Conservation (phyloP, 208 protist genomes). For the Leptomonas pyrrhocoris region DNA sequence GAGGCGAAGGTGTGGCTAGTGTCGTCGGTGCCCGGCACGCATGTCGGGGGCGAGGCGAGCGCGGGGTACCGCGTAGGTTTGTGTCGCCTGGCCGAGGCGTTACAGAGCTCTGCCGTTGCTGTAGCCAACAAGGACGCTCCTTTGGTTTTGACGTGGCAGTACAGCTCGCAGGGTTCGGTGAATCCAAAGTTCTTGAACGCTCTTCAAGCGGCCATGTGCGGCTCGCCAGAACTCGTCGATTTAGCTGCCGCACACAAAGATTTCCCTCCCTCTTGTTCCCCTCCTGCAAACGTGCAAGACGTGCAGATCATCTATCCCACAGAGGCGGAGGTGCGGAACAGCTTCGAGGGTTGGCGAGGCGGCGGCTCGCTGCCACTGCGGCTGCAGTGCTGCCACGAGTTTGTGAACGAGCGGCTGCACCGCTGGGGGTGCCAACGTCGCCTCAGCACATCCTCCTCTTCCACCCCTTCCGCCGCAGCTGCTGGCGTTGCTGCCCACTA, state of each 20-base stretch:
- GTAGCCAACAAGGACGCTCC: background rate
- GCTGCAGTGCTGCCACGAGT: slow-evolving; percentile 54
- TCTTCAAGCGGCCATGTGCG: slow-evolving; percentile 48
- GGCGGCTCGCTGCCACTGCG: slow-evolving; percentile 75
- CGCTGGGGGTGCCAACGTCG: slow-evolving; percentile 41
- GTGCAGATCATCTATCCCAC: slow-evolving; percentile 85
- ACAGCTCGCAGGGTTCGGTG: slow-evolving; percentile 79
- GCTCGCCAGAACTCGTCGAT: slow-evolving; percentile 1
- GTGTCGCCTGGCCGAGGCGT: slow-evolving; percentile 36
- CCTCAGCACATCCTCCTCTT: no score
- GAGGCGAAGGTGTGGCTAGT: slow-evolving; percentile 62
- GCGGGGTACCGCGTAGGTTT: slow-evolving; percentile 41
- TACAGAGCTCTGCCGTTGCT: background rate
- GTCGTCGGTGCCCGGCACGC: slow-evolving; percentile 64
- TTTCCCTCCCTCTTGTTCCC: background rate
- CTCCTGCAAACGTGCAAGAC: slow-evolving; percentile 8
- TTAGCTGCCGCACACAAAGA: background rate
- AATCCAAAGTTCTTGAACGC: slow-evolving; percentile 52
- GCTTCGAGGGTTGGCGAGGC: slow-evolving; percentile 78
- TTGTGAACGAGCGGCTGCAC: slow-evolving; percentile 72
- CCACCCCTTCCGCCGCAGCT: no score
- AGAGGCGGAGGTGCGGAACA: slow-evolving; percentile 71
- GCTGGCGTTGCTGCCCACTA: background rate
- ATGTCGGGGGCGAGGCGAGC: slow-evolving; percentile 22
- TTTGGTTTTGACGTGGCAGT: slow-evolving; percentile 75